These are phyloP conservation scores for Malania oleifera DNA, from an alignment of 164 flowering plant species.

Conservation along the genomic window DNA sequence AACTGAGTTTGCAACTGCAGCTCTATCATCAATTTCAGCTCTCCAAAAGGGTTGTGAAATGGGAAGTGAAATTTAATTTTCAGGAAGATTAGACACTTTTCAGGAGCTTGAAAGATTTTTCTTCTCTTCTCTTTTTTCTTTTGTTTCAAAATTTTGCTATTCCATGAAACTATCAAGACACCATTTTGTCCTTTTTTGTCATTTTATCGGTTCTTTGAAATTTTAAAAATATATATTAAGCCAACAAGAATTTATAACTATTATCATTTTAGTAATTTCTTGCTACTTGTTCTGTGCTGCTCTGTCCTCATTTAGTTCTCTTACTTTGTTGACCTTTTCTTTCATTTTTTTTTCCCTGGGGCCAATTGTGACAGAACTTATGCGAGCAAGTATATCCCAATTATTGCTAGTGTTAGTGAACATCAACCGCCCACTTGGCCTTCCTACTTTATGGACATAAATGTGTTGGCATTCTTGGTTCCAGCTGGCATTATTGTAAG, in stretches of 20 bases:
- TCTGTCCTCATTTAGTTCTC: background rate
- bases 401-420: conserved; percentile 99
- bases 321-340: conserved; percentile 5
- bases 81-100: background rate
- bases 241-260: too few relatives aligned
- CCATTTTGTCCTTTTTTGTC: too few relatives aligned
- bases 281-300: background rate
- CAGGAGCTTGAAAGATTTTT: background rate
- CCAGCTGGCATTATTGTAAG: conserved; percentile 99
- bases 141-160: background rate
- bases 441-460: conserved; percentile 98
- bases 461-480: conserved; percentile 95
- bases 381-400: conserved; percentile 99
- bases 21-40: background rate
- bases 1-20: background rate
- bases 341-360: background rate
- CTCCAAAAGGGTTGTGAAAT: background rate
- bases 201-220: too few relatives aligned
- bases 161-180: too few relatives aligned
- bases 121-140: background rate
- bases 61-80: background rate
- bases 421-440: conserved; percentile 99
- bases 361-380: conserved; percentile 63
- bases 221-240: too few relatives aligned
- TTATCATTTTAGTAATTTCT: too few relatives aligned